Evolutionary conservation across 192 early-diverging fungal genomes (phyloP).

Genomic region (Dissophora globulifera): DNA sequence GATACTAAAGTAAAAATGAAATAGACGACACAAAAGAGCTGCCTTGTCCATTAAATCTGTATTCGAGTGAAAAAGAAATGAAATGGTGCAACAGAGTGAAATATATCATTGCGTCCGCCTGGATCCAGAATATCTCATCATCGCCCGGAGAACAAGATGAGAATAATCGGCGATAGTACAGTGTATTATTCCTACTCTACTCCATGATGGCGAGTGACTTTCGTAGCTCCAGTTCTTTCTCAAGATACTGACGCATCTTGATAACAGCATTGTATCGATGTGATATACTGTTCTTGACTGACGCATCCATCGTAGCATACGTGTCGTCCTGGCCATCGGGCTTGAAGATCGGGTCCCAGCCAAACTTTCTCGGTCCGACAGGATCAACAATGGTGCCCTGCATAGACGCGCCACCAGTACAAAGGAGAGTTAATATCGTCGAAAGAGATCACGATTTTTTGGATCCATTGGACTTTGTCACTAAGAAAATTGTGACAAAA

Average conservation of each 20-base stretch:
- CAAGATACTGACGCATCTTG: slow-evolving; percentile 65
- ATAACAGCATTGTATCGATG: slow-evolving; percentile 83
- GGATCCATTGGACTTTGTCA: not conserved
- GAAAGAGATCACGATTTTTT: not conserved
- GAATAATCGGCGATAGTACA: not conserved
- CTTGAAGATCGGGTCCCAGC: slow-evolving; percentile 97
- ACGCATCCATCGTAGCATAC: slow-evolving; percentile 91
- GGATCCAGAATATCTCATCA: too few species aligned
- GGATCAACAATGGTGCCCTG: slow-evolving; percentile 88
- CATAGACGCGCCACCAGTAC: not conserved
- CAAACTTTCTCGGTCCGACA: slow-evolving; percentile 86
- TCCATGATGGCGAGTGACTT: slow-evolving; percentile 6
- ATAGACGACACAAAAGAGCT: too few species aligned
- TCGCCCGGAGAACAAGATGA: too few species aligned
- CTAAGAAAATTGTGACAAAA: too few species aligned
- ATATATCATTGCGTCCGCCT: too few species aligned
- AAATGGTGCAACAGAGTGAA: too few species aligned
- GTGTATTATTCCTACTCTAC: not conserved
- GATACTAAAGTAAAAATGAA: too few species aligned
- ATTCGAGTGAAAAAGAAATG: too few species aligned
- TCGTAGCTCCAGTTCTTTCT: slow-evolving; percentile 17
- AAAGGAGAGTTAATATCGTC: not conserved
- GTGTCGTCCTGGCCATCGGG: slow-evolving; percentile 79
- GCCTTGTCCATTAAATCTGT: too few species aligned
- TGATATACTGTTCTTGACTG: slow-evolving; percentile 89